Conservation (phyloP, 2,329 filamentous ascomycete genomes). For the Aspergillus piperis region DNA sequence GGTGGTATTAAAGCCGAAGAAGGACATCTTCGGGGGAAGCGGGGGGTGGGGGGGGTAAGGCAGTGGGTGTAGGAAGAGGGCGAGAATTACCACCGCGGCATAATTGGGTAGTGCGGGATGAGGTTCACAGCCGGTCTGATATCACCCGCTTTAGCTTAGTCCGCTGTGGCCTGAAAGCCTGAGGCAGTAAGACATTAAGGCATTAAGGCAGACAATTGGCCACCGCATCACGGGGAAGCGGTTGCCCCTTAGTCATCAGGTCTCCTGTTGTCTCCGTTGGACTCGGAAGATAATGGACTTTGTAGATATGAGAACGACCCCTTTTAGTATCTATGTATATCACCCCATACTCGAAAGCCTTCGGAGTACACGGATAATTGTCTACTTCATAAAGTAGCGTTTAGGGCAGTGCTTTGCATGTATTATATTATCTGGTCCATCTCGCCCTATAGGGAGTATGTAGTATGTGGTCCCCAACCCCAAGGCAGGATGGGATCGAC, state of each 20-base stretch:
- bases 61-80: slow-evolving; percentile 17
- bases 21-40: slow-evolving; percentile 66
- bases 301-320: too few species aligned
- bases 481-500: slow-evolving; percentile 12
- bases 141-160: slow-evolving; percentile 21
- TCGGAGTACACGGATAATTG: too few species aligned
- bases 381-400: too few species aligned
- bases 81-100: slow-evolving; percentile 22
- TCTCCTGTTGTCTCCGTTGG: too few species aligned
- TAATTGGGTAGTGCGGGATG: slow-evolving; percentile 29
- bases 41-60: slow-evolving; percentile 15
- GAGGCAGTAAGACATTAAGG: slow-evolving; percentile 17
- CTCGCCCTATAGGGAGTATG: background rate
- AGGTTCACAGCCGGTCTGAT: slow-evolving; percentile 26
- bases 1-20: slow-evolving; percentile 82
- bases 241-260: too few species aligned
- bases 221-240: too few species aligned
- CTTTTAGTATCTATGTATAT: too few species aligned
- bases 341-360: too few species aligned
- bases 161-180: slow-evolving; percentile 8
- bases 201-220: background rate
- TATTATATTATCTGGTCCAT: too few species aligned
- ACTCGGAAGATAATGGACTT: too few species aligned
- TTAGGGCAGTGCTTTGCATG: too few species aligned
- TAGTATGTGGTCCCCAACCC: background rate